Evolutionary conservation across 164 flowering plant species (phyloP).

Genomic region (Liquidambar formosana): DNA sequence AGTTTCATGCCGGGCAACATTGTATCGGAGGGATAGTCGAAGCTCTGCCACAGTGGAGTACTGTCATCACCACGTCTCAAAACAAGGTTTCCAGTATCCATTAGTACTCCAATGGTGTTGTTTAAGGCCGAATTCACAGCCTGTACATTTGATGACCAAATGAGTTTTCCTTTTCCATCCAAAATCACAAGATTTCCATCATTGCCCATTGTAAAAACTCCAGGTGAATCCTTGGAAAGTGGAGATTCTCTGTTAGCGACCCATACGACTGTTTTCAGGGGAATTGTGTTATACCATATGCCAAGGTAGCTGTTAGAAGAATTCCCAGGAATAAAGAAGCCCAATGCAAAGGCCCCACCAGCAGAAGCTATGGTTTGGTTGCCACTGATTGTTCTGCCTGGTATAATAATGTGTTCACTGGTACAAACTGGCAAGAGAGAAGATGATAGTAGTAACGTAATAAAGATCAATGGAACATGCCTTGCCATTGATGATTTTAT

Average conservation of each 20-base stretch:
- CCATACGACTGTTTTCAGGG: not conserved
- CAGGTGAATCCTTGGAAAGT: not conserved
- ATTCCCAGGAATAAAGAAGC: not conserved
- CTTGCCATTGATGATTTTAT: not conserved
- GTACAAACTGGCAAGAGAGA: not conserved
- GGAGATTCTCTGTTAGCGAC: slow-evolving; percentile 1
- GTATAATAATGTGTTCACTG: not conserved
- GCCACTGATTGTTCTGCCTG: not conserved
- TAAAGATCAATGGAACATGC: not conserved
- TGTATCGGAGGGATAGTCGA: not conserved
- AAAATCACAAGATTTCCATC: not conserved
- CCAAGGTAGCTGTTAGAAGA: not conserved
- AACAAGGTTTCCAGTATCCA: slow-evolving; percentile 4
- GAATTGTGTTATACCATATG: not conserved
- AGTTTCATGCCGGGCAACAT: not conserved
- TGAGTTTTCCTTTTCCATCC: not conserved
- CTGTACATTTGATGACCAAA: not conserved
- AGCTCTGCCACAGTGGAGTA: slow-evolving; percentile 1
- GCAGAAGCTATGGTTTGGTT: not conserved
- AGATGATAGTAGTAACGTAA: not conserved
- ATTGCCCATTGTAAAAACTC: not conserved
- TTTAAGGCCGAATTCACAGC: not conserved
- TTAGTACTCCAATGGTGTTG: not conserved
- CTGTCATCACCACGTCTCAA: not conserved
- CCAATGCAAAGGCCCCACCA: not conserved